Conservation (phyloP, 2,329 filamentous ascomycete species). For the Acarospora socialis region DNA sequence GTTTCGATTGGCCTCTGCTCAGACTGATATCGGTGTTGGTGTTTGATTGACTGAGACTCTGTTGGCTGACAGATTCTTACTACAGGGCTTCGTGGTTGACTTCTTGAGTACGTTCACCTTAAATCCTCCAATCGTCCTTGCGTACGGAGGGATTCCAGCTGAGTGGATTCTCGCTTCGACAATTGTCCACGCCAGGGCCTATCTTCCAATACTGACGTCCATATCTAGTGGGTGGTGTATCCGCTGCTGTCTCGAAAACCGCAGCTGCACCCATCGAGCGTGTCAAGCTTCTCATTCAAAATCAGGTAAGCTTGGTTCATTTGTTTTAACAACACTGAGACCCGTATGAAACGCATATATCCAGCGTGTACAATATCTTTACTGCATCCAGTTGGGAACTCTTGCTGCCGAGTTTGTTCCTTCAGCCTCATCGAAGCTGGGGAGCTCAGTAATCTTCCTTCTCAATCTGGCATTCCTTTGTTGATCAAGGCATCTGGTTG, state of each 20-base stretch:
- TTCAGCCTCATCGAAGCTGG: too few relatives aligned
- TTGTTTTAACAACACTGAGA: too few relatives aligned
- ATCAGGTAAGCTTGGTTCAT: slow-evolving; percentile 89
- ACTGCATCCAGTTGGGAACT: too few relatives aligned
- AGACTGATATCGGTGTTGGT: too few relatives aligned
- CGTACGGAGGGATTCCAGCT: slow-evolving; percentile 6
- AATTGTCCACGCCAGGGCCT: too few relatives aligned
- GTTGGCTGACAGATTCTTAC: slow-evolving; percentile 11
- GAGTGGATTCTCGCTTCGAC: too few relatives aligned
- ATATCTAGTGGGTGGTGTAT: slow-evolving; percentile 91
- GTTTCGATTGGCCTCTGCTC: slow-evolving; percentile 8
- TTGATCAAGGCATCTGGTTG: slow-evolving; percentile 1
- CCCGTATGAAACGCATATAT: too few relatives aligned
- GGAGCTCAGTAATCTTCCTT: too few relatives aligned
- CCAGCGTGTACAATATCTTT: too few relatives aligned
- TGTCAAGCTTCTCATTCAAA: slow-evolving; percentile 99
- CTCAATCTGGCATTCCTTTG: too few relatives aligned
- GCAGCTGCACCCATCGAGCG: slow-evolving; percentile 99
- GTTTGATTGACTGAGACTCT: too few relatives aligned
- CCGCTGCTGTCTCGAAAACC: slow-evolving; percentile 99
- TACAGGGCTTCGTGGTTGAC: slow-evolving; percentile 85
- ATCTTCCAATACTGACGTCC: slow-evolving; percentile 31
- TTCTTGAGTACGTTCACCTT: slow-evolving; percentile 77
- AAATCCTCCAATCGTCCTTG: slow-evolving; percentile 6
- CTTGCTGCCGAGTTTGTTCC: too few relatives aligned